Conservation (phyloP, 192 early-diverging fungal genomes). For the Coemansia sp. region DNA sequence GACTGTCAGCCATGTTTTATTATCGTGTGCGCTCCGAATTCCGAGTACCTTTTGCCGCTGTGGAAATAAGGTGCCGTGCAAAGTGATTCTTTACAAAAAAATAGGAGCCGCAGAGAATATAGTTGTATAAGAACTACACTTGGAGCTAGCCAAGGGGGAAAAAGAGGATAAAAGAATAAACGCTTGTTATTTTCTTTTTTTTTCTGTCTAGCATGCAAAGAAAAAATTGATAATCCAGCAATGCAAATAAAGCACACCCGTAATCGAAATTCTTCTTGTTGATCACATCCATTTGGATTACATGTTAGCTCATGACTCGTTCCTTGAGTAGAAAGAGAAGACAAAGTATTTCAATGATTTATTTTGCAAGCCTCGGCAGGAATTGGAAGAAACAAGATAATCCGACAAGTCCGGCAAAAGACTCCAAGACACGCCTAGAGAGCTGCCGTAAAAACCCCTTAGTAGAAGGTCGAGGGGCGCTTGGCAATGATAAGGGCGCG, state of each 20-base stretch:
- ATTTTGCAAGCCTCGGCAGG: conserved; percentile 7
- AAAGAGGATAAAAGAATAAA: background rate
- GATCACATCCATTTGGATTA: background rate
- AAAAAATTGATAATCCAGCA: conserved; percentile 1
- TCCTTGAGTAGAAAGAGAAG: background rate
- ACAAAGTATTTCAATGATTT: conserved; percentile 8
- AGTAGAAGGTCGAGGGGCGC: conserved; percentile 90
- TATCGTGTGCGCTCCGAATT: background rate
- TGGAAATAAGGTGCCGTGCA: background rate
- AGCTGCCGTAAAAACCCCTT: conserved; percentile 11
- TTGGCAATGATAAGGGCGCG: conserved; percentile 84
- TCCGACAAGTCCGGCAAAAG: background rate
- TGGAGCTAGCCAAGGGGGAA: background rate
- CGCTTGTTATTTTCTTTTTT: background rate
- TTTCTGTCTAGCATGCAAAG: background rate
- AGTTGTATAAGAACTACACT: background rate
- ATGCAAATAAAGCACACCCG: background rate
- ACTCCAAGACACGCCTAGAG: background rate
- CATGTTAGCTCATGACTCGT: background rate
- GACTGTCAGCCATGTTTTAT: background rate
- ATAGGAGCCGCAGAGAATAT: background rate
- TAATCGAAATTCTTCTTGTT: background rate
- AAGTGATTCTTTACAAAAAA: background rate
- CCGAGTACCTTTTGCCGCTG: too few relatives aligned
- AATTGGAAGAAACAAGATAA: conserved; percentile 3